These are phyloP conservation scores for Diutina neorugosa DNA, from an alignment of 1,139 yeast species.

Conservation along the genomic window DNA sequence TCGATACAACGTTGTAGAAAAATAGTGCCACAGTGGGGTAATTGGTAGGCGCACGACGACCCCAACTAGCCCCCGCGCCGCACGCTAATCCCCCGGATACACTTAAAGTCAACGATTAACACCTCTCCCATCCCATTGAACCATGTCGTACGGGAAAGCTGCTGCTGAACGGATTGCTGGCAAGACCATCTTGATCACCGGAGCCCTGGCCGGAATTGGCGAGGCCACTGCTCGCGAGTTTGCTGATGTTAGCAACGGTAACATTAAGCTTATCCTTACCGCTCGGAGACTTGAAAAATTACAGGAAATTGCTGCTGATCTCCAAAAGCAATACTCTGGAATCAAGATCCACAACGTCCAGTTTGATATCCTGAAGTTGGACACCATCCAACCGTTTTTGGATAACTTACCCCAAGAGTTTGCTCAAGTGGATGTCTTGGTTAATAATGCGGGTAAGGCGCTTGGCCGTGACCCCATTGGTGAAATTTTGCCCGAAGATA, in stretches of 20 bases:
- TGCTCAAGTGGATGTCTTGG: slow-evolving; percentile 48
- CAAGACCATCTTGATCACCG: slow-evolving; percentile 1
- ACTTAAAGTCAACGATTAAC: neutral
- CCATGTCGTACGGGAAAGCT: slow-evolving; percentile 36
- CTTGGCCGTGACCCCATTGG: slow-evolving; percentile 60
- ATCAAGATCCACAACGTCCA: slow-evolving; percentile 35
- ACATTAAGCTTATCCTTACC: slow-evolving; percentile 49
- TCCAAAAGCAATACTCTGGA: slow-evolving; percentile 32
- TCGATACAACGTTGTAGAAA: no score
- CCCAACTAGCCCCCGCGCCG: neutral
- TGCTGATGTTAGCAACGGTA: slow-evolving; percentile 47
- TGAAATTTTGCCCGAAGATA: slow-evolving; percentile 37
- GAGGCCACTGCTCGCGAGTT: slow-evolving; percentile 2
- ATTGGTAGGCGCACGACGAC: neutral
- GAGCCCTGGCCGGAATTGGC: slow-evolving; percentile 4
- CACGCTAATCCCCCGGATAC: neutral
- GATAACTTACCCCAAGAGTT: slow-evolving; percentile 39
- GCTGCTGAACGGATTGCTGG: slow-evolving; percentile 35
- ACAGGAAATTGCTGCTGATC: slow-evolving; percentile 30
- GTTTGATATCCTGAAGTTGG: slow-evolving; percentile 51
- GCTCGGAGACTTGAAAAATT: slow-evolving; percentile 58
- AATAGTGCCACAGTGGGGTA: no score
- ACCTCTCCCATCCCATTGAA: neutral
- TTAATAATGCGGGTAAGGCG: slow-evolving; percentile 81
- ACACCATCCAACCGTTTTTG: slow-evolving; percentile 41